Conservation (phyloP, 2,329 filamentous ascomycete genomes). For the Aspergillus pseudoviridinutans region DNA sequence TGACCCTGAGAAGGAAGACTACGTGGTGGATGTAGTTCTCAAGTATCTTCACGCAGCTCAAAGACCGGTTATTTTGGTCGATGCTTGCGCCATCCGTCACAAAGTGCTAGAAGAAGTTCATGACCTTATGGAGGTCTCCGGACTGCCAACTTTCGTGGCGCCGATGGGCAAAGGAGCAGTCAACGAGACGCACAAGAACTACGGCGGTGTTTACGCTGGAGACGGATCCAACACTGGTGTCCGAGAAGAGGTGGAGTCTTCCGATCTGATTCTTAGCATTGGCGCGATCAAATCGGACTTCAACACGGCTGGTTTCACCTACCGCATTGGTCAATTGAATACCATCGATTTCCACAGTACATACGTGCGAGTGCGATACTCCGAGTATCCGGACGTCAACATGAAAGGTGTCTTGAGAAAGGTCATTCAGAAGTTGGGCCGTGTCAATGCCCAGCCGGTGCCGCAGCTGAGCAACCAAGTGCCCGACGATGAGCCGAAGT, state of each 20-base stretch:
- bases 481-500: constrained; percentile 28
- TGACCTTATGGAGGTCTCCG: constrained; percentile 66
- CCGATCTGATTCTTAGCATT: constrained; percentile 42
- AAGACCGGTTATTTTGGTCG: constrained; percentile 73
- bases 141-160: constrained; percentile 78
- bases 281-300: constrained; percentile 45
- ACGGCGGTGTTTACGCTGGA: constrained; percentile 82
- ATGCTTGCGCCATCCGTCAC: constrained; percentile 78
- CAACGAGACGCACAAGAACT: constrained; percentile 70
- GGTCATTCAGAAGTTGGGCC: constrained; percentile 55
- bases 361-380: constrained; percentile 69
- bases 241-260: constrained; percentile 37
- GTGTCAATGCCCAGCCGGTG: constrained; percentile 53
- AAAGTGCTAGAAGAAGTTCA: constrained; percentile 69
- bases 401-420: constrained; percentile 79
- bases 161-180: constrained; percentile 87
- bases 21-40: constrained; percentile 75
- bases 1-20: constrained; percentile 68
- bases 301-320: constrained; percentile 69
- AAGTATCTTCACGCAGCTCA: constrained; percentile 69
- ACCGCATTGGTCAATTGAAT: constrained; percentile 71
- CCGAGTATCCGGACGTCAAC: constrained; percentile 70
- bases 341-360: constrained; percentile 82
- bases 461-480: constrained; percentile 56
- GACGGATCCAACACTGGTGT: constrained; percentile 60